Conservation (phyloP, 73 alveolate species). For the Symbiodinium natans region DNA sequence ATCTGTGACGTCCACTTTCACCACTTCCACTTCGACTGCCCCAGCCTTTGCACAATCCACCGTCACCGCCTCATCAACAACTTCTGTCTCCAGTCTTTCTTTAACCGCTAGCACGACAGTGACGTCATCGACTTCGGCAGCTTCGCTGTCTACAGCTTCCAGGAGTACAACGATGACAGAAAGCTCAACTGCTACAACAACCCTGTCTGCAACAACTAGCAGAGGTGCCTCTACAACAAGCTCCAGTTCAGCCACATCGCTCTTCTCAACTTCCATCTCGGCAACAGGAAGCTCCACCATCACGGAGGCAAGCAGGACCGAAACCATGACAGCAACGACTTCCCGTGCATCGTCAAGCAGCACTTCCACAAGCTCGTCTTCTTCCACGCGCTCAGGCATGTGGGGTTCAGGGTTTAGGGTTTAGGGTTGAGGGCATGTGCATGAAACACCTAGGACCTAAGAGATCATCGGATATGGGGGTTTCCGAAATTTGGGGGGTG, state of each 20-base stretch:
- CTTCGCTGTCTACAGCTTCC: too few species aligned
- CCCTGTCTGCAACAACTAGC: neutral
- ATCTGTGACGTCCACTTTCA: neutral
- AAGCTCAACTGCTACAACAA: neutral
- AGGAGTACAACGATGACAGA: neutral
- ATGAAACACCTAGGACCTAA: too few species aligned
- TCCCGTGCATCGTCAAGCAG: neutral
- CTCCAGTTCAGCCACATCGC: neutral
- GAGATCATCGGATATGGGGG: too few species aligned
- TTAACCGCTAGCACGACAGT: too few species aligned
- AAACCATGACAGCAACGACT: neutral
- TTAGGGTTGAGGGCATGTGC: neutral
- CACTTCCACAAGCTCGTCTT: neutral
- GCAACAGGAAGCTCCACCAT: too few species aligned
- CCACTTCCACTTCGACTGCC: neutral
- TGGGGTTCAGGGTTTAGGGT: too few species aligned
- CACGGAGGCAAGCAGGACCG: neutral
- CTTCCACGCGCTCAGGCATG: neutral
- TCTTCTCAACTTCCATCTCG: neutral
- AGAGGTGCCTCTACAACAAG: neutral
- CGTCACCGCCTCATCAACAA: neutral
- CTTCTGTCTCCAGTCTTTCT: too few species aligned
- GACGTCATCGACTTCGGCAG: too few species aligned
- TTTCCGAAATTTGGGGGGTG: too few species aligned
- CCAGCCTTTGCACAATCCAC: neutral